phyloP scores from a whole-genome alignment of 2,329 filamentous ascomycete species.

The Paecilomyces sp. region DNA sequence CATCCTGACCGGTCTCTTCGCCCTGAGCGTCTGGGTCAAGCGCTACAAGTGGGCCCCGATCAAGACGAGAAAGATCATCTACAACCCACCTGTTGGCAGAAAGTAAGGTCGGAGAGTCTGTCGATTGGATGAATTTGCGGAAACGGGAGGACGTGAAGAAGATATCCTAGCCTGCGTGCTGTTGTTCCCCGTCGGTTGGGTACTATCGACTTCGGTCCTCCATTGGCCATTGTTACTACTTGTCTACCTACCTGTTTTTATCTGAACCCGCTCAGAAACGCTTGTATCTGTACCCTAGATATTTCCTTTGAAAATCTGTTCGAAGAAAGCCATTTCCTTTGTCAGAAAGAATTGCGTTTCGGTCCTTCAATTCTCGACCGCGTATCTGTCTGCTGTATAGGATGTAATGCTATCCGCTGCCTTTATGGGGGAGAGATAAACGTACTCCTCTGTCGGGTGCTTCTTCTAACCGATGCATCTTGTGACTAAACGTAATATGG shows the following conservation, averaged over 20 bases:
- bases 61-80: slow-evolving; percentile 91
- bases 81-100: slow-evolving; percentile 60
- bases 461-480: neutral
- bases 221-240: slow-evolving; percentile 19
- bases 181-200: slow-evolving; percentile 18
- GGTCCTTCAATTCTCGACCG: neutral
- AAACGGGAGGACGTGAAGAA: slow-evolving; percentile 18
- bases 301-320: slow-evolving; percentile 30
- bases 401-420: neutral
- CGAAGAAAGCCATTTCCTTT: slow-evolving; percentile 19
- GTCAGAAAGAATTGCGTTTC: neutral
- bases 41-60: slow-evolving; percentile 98
- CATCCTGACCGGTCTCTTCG: slow-evolving; percentile 70
- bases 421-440: neutral
- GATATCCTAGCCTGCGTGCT: slow-evolving; percentile 2
- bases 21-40: slow-evolving; percentile 94
- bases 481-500: neutral
- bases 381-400: neutral
- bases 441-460: neutral
- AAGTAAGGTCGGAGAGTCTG: slow-evolving; percentile 16
- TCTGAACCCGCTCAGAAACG: slow-evolving; percentile 30
- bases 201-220: slow-evolving; percentile 16
- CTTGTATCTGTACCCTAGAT: slow-evolving; percentile 39
- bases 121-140: slow-evolving; percentile 21
- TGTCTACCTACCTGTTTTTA: slow-evolving; percentile 26